Evolutionary conservation across 163 green algal genomes (phyloP).

Genomic region (Chlamydomonas reinhardtii): DNA sequence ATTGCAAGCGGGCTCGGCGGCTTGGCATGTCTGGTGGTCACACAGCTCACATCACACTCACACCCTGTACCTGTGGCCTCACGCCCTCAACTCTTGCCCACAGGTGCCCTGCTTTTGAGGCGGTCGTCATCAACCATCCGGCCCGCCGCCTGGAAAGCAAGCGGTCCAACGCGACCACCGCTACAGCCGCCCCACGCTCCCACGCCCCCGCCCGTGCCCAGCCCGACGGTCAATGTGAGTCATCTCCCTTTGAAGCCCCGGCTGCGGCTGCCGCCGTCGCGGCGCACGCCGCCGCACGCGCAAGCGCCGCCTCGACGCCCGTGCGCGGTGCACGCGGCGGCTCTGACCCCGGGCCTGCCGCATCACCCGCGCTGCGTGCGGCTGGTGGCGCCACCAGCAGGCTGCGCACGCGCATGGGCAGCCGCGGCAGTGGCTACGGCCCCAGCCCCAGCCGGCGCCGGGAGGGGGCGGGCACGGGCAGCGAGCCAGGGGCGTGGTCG

Average conservation of each 20-base stretch:
- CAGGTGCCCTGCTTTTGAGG: slow-evolving; percentile 1
- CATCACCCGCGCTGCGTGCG: no score
- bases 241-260: not conserved
- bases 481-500: not conserved
- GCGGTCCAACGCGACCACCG: not conserved
- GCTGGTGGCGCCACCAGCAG: no score
- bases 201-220: no score
- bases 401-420: not conserved
- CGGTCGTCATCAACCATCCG: not conserved
- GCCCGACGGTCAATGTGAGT: not conserved
- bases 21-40: no score
- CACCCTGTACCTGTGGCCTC: no score
- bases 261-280: not conserved
- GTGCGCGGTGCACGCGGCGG: not conserved
- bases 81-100: not conserved
- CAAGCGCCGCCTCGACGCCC: not conserved
- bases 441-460: no score
- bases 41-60: no score
- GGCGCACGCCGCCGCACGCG: not conserved
- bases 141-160: not conserved
- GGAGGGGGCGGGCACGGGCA: no score
- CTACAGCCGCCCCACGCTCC: no score
- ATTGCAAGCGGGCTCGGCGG: no score
- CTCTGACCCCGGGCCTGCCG: not conserved
- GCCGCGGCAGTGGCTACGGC: not conserved